Conservation (phyloP, 441 rosid species). For the Cnidoscolus chayamansa region DNA sequence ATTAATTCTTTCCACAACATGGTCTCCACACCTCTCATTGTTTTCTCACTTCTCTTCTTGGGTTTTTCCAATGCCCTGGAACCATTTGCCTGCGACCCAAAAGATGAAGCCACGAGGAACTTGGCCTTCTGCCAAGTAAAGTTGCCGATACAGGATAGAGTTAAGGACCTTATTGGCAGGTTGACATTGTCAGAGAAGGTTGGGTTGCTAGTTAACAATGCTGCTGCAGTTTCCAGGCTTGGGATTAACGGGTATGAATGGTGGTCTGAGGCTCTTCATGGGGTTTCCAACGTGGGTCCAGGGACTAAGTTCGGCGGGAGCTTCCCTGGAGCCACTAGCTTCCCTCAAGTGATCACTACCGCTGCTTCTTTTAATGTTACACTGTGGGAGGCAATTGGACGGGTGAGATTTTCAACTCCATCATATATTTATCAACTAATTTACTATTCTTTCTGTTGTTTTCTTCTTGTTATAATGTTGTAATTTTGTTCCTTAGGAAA, state of each 20-base stretch:
- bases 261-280: conserved; percentile 99
- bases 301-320: conserved; percentile 75
- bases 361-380: conserved; percentile 85
- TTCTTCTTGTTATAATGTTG: not conserved
- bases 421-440: too few species aligned
- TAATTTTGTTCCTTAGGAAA: not conserved
- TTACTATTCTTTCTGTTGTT: not conserved
- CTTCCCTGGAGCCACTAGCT: conserved; percentile 87
- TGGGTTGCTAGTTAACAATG: conserved; percentile 61
- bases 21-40: conserved; percentile 13
- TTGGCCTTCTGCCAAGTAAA: conserved; percentile 57
- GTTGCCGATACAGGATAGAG: conserved; percentile 55
- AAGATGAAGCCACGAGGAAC: conserved; percentile 37
- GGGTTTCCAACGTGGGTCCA: conserved; percentile 89
- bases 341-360: conserved; percentile 94
- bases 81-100: conserved; percentile 72
- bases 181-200: conserved; percentile 75
- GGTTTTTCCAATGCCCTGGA: conserved; percentile 34
- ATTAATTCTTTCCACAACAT: not conserved
- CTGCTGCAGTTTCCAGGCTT: conserved; percentile 67
- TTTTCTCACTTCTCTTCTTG: conserved; percentile 25
- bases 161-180: conserved; percentile 61
- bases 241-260: conserved; percentile 87
- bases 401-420: conserved; percentile 39
- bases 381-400: conserved; percentile 86